Percentiles rank a stretch among this genome's conserved stretches.
Evolutionary conservation across 2,329 filamentous ascomycete species (phyloP).

Genomic region (Fusarium napiforme): DNA sequence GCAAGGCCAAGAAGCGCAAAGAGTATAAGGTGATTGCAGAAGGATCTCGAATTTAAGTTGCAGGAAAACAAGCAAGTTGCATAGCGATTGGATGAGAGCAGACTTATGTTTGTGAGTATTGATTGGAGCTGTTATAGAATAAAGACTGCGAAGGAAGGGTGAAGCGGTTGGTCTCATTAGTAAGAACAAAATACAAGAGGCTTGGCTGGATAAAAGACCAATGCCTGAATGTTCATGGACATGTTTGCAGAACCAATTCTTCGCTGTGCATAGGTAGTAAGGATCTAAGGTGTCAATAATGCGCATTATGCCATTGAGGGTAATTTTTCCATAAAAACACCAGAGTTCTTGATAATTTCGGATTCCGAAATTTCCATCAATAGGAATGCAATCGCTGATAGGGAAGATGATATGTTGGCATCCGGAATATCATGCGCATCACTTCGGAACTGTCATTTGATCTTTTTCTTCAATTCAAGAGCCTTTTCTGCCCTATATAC

Average conservation of each 20-base stretch:
- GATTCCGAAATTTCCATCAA: not conserved
- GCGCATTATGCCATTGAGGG: not conserved
- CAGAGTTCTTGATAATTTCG: not conserved
- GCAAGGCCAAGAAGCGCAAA: conserved; percentile 80
- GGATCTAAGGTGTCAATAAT: not conserved
- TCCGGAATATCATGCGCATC: not conserved
- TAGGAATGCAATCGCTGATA: conserved; percentile 67
- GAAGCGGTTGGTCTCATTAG: not conserved
- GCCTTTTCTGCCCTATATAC: conserved; percentile 39
- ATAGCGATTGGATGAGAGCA: not conserved
- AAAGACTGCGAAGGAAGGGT: not conserved
- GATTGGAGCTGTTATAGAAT: not conserved
- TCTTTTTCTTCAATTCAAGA: conserved; percentile 27
- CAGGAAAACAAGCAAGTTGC: not conserved
- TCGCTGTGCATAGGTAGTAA: not conserved
- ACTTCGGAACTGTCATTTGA: not conserved
- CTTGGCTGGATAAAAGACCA: not conserved
- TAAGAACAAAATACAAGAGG: not conserved
- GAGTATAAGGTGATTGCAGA: conserved; percentile 86
- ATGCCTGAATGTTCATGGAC: not conserved
- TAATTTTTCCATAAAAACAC: no score
- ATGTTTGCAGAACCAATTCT: not conserved
- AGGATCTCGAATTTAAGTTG: conserved; percentile 49
- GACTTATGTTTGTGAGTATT: not conserved
- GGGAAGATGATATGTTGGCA: conserved; percentile 55